phyloP scores from a whole-genome alignment of 805 yeast genomes.

The Zygosaccharomyces gambellarensis region DNA sequence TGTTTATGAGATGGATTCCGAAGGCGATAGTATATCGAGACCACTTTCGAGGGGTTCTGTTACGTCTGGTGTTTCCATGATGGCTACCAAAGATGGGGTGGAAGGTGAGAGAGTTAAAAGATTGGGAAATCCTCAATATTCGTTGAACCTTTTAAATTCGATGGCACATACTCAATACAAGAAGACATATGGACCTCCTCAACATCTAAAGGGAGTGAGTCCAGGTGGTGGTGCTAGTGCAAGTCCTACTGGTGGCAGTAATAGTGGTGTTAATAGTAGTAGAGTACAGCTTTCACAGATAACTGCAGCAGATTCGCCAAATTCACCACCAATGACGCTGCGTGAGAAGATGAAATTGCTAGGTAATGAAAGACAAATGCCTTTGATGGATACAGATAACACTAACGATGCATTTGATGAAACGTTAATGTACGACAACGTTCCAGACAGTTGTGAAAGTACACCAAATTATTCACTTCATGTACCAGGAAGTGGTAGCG shows the following conservation, averaged over 20 bases:
- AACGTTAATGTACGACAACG: conserved; percentile 2
- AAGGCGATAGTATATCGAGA: conserved; percentile 39
- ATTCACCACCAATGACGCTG: conserved; percentile 41
- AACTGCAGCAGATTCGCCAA: conserved; percentile 20
- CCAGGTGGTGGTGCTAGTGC: neutral
- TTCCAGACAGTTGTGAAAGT: conserved; percentile 4
- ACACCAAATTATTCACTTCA: conserved; percentile 2
- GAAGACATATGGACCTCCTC: conserved; percentile 8
- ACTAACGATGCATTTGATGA: conserved; percentile 9
- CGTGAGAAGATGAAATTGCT: conserved; percentile 42
- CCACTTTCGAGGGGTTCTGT: conserved; percentile 58
- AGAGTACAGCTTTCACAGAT: neutral
- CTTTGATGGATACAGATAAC: conserved; percentile 1
- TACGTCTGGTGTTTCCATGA: conserved; percentile 64
- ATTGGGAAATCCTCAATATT: conserved; percentile 38
- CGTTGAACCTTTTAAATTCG: conserved; percentile 35
- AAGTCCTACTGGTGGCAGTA: neutral
- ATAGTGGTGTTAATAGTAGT: neutral
- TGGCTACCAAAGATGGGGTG: conserved; percentile 70
- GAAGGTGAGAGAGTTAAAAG: conserved; percentile 58
- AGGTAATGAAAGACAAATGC: conserved; percentile 28
- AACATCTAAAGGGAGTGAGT: neutral
- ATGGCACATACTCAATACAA: conserved; percentile 27
- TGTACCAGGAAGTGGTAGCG: conserved; percentile 3
- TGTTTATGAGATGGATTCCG: conserved; percentile 23